Evolutionary conservation across 2,329 filamentous ascomycete species (phyloP).

Genomic region (Curvularia hawaiiensis): DNA sequence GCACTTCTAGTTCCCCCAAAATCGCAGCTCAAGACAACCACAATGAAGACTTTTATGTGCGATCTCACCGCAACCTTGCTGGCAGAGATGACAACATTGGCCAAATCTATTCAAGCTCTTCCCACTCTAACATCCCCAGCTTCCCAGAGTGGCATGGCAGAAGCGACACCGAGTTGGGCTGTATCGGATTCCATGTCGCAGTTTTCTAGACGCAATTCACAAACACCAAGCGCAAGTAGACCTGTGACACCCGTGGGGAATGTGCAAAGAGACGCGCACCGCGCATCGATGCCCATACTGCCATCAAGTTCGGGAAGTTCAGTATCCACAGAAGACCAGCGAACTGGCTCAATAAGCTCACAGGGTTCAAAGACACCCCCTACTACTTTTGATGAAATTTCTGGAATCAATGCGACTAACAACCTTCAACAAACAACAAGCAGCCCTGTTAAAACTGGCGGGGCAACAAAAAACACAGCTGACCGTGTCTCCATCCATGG

Average conservation of each 20-base stretch:
- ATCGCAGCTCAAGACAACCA: conserved; percentile 73
- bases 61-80: conserved; percentile 52
- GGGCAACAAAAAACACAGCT: conserved; percentile 63
- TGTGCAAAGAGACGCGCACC: conserved; percentile 65
- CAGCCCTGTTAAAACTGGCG: conserved; percentile 29
- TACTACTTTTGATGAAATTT: conserved; percentile 57
- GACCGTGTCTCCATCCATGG: conserved; percentile 68
- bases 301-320: conserved; percentile 47
- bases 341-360: conserved; percentile 32
- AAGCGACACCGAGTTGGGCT: conserved; percentile 39
- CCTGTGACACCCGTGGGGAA: conserved; percentile 42
- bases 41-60: conserved; percentile 57
- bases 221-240: conserved; percentile 31
- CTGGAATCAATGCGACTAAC: conserved; percentile 45
- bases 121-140: conserved; percentile 67
- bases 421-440: conserved; percentile 48
- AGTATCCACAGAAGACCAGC: conserved; percentile 32
- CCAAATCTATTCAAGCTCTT: conserved; percentile 54
- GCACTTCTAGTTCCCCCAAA: conserved; percentile 72
- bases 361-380: conserved; percentile 43
- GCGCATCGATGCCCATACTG: conserved; percentile 80
- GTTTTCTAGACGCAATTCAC: conserved; percentile 40
- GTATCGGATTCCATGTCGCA: conserved; percentile 32
- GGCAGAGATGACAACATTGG: conserved; percentile 54
- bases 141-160: conserved; percentile 35